A percentile compares a stretch with the other conserved stretches of the same genome.
These are phyloP conservation scores for Irineochytrium annulatum DNA, from an alignment of 192 early-diverging fungal genomes.

Conservation along the genomic window DNA sequence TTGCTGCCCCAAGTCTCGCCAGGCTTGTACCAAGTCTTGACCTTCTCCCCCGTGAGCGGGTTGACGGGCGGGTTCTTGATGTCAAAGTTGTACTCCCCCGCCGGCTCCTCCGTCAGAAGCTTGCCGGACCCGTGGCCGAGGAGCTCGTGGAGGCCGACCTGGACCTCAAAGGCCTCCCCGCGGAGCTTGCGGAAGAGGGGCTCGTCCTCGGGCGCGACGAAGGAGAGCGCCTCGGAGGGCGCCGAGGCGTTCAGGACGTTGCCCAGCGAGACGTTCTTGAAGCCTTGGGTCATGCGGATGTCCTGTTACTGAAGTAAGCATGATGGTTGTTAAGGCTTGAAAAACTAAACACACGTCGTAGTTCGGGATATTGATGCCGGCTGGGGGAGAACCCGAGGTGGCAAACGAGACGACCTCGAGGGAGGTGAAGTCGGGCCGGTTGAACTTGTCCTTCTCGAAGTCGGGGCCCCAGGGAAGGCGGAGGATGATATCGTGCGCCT, in stretches of 20 bases:
- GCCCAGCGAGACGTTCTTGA: slow-evolving; percentile 61
- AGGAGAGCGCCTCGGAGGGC: slow-evolving; percentile 47
- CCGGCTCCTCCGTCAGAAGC: slow-evolving; percentile 44
- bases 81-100: slow-evolving; percentile 56
- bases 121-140: slow-evolving; percentile 62
- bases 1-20: slow-evolving; percentile 58
- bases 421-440: slow-evolving; percentile 56
- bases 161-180: slow-evolving; percentile 50
- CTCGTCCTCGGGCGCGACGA: slow-evolving; percentile 44
- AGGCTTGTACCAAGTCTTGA: slow-evolving; percentile 51
- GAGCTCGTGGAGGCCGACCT: slow-evolving; percentile 59
- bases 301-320: slow-evolving; percentile 30
- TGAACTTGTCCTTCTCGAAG: slow-evolving; percentile 54
- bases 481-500: slow-evolving; percentile 42
- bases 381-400: slow-evolving; percentile 42
- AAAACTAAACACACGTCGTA: not conserved
- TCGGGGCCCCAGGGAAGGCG: slow-evolving; percentile 48
- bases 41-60: slow-evolving; percentile 44
- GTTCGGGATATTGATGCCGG: slow-evolving; percentile 42
- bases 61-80: slow-evolving; percentile 28
- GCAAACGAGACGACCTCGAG: slow-evolving; percentile 57
- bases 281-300: slow-evolving; percentile 40
- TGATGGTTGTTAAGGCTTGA: not conserved
- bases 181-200: slow-evolving; percentile 37
- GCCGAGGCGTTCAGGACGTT: slow-evolving; percentile 51